These are phyloP conservation scores for Pseudomicrostroma phylloplanum DNA, from an alignment of 1,284 basidiomycete species.

Conservation along the genomic window DNA sequence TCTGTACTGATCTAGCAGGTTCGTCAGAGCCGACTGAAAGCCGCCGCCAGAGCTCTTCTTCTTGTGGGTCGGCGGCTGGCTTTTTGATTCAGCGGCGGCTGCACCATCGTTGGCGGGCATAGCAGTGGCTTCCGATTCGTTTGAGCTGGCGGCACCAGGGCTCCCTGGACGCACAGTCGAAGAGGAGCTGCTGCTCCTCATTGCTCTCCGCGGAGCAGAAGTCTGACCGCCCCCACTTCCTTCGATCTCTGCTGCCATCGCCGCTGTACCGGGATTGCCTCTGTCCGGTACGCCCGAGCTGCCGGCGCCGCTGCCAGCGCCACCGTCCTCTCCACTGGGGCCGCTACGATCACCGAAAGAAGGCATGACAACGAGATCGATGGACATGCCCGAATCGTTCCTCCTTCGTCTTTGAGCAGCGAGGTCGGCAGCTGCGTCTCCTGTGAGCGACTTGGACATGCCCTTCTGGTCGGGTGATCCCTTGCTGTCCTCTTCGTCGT, in stretches of 20 bases:
- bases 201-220: neutral
- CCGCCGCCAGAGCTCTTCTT: neutral
- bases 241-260: neutral
- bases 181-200: neutral
- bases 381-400: constrained; percentile 32
- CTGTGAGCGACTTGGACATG: constrained; percentile 10
- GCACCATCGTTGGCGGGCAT: neutral
- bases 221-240: neutral
- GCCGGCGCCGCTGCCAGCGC: constrained; percentile 4
- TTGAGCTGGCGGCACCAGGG: neutral
- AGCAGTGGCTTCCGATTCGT: constrained; percentile 8
- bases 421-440: constrained; percentile 8
- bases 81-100: neutral
- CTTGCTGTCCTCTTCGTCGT: neutral
- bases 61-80: neutral
- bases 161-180: constrained; percentile 1
- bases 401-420: neutral
- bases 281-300: neutral
- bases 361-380: constrained; percentile 40
- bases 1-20: constrained; percentile 43
- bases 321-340: neutral
- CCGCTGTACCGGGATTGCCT: neutral
- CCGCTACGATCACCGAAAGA: constrained; percentile 11
- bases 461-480: neutral
- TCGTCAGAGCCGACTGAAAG: constrained; percentile 23